A percentile compares a stretch with the other conserved stretches of the same genome.
Conservation (phyloP, 768 basidiomycete species). For the Termitomyces sp. region DNA sequence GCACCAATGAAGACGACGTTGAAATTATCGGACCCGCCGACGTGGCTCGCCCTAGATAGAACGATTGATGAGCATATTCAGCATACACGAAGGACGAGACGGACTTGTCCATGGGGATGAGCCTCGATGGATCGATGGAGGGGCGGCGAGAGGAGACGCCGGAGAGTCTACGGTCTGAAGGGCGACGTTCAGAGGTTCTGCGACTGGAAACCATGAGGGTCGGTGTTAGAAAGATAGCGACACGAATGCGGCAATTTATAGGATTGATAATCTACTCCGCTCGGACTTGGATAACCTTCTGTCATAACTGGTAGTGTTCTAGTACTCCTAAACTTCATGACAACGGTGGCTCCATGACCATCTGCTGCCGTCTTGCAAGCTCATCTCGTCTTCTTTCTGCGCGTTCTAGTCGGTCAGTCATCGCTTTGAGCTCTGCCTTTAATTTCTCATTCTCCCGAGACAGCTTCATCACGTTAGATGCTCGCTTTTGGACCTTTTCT, state of each 20-base stretch:
- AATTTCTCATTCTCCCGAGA: slow-evolving; percentile 77
- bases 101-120: slow-evolving; percentile 79
- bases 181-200: slow-evolving; percentile 43
- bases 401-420: slow-evolving; percentile 70
- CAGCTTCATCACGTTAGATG: slow-evolving; percentile 71
- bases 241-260: slow-evolving; percentile 3
- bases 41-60: slow-evolving; percentile 35
- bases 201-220: slow-evolving; percentile 30
- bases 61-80: slow-evolving; percentile 10
- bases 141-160: slow-evolving; percentile 54
- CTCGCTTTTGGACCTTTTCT: slow-evolving; percentile 60
- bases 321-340: slow-evolving; percentile 5
- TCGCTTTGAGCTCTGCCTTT: slow-evolving; percentile 67
- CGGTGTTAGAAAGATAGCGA: background rate
- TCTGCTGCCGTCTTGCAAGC: slow-evolving; percentile 28
- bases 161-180: slow-evolving; percentile 36
- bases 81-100: slow-evolving; percentile 4
- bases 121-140: slow-evolving; percentile 74
- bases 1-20: slow-evolving; percentile 95
- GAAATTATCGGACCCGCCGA: slow-evolving; percentile 69
- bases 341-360: slow-evolving; percentile 12
- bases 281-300: background rate
- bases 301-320: background rate
- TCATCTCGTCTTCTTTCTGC: slow-evolving; percentile 59
- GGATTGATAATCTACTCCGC: slow-evolving; percentile 10